A percentile compares a stretch with the other conserved stretches of the same genome.
These are phyloP conservation scores for Rhodotorula mucilaginosa DNA, from an alignment of 1,284 basidiomycete genomes.

Conservation along the genomic window DNA sequence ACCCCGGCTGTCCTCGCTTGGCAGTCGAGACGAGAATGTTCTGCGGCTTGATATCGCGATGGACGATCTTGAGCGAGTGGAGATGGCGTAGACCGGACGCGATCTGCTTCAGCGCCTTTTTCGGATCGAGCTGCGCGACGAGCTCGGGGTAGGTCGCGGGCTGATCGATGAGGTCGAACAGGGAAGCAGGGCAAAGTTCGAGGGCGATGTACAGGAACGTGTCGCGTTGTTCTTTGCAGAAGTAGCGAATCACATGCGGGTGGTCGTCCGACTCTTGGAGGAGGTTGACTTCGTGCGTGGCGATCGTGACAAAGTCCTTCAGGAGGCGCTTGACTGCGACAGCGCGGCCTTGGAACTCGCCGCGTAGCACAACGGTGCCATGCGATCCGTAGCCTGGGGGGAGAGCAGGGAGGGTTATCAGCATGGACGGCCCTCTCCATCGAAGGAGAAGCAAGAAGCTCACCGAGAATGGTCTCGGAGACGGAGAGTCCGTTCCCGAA, in stretches of 20 bases:
- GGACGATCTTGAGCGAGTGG: conserved; percentile 92
- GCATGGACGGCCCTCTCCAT: too few species aligned
- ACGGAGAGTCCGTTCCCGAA: conserved; percentile 40
- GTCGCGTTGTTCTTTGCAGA: conserved; percentile 89
- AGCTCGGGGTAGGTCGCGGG: conserved; percentile 62
- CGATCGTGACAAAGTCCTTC: conserved; percentile 91
- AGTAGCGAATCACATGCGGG: conserved; percentile 94
- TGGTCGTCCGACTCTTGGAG: conserved; percentile 97
- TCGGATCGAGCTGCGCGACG: conserved; percentile 72
- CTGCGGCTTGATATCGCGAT: conserved; percentile 97
- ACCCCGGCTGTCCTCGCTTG: conserved; percentile 51
- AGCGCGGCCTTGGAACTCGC: conserved; percentile 89
- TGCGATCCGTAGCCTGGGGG: conserved; percentile 84
- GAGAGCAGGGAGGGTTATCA: background rate
- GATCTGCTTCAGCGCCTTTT: conserved; percentile 82
- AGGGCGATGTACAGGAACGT: conserved; percentile 97
- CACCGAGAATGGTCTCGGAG: conserved; percentile 44
- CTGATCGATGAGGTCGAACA: conserved; percentile 86
- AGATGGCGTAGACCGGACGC: conserved; percentile 83
- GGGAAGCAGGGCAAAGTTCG: conserved; percentile 90
- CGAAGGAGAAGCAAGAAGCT: background rate
- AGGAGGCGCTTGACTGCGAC: conserved; percentile 96
- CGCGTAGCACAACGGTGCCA: conserved; percentile 90
- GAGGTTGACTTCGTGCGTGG: conserved; percentile 88
- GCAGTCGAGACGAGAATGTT: conserved; percentile 87